phyloP scores from a whole-genome alignment of 108 stramenopile species.

The Stephanodiscus triporus region DNA sequence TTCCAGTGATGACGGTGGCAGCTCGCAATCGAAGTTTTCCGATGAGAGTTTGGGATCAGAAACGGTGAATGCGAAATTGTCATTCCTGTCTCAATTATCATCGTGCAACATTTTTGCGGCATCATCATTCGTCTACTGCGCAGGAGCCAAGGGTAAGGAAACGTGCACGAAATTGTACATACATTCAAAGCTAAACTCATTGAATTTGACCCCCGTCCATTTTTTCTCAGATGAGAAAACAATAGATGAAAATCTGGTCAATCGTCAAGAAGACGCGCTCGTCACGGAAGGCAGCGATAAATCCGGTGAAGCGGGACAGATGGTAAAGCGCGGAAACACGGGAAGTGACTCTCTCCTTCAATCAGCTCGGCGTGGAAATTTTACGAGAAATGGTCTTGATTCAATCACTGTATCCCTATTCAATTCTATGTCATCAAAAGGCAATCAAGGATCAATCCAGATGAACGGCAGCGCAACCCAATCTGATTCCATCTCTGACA shows the following conservation, averaged over 20 bases:
- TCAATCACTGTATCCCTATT: neutral
- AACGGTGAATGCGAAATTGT: constrained; percentile 11
- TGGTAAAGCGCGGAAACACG: too few relatives aligned
- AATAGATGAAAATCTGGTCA: neutral
- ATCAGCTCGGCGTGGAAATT: neutral
- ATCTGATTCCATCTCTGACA: neutral
- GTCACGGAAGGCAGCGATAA: neutral
- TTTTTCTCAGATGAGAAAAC: neutral
- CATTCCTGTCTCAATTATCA: constrained; percentile 31
- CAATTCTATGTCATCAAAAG: neutral
- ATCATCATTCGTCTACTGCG: constrained; percentile 46
- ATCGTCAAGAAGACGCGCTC: neutral
- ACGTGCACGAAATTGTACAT: neutral
- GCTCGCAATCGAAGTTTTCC: constrained; percentile 10
- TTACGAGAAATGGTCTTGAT: neutral
- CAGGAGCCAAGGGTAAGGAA: constrained; percentile 24
- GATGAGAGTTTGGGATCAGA: constrained; percentile 2
- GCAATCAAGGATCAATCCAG: neutral
- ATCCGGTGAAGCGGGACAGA: neutral
- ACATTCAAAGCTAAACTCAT: neutral
- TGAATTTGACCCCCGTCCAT: neutral
- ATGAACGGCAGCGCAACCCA: neutral
- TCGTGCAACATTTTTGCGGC: constrained; percentile 34
- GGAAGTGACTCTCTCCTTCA: too few relatives aligned
- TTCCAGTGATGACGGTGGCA: neutral